These are phyloP conservation scores for Fusarium equiseti DNA, from an alignment of 2,329 filamentous ascomycete species.

Conservation along the genomic window DNA sequence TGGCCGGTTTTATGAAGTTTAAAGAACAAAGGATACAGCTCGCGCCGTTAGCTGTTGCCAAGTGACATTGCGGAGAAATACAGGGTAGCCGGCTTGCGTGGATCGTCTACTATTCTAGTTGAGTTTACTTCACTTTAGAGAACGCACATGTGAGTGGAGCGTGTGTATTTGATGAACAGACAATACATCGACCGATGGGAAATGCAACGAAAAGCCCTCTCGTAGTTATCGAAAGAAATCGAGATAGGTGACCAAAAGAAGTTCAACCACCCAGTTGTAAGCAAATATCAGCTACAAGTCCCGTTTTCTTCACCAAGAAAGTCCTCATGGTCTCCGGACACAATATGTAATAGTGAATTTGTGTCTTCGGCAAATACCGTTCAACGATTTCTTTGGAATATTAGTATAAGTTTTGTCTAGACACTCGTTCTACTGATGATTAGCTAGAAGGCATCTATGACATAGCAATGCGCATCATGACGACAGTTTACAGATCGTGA, in stretches of 20 bases:
- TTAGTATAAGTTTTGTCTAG: not conserved
- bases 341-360: not conserved
- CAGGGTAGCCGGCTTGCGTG: constrained; percentile 18
- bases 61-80: constrained; percentile 30
- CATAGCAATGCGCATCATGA: not conserved
- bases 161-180: not conserved
- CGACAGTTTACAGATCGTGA: not conserved
- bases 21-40: constrained; percentile 1
- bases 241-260: not conserved
- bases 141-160: not conserved
- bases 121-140: not conserved
- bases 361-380: not conserved
- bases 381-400: not conserved
- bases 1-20: not conserved
- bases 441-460: not conserved
- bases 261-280: no score
- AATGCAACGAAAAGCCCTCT: not conserved
- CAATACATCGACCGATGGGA: not conserved
- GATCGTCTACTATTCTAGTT: not conserved
- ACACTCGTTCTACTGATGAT: not conserved
- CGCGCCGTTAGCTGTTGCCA: constrained; percentile 1
- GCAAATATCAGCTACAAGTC: no score
- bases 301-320: no score
- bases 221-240: not conserved
- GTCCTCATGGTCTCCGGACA: no score